Conservation (phyloP, 306 rosid species). For the Calophaca sinica region DNA sequence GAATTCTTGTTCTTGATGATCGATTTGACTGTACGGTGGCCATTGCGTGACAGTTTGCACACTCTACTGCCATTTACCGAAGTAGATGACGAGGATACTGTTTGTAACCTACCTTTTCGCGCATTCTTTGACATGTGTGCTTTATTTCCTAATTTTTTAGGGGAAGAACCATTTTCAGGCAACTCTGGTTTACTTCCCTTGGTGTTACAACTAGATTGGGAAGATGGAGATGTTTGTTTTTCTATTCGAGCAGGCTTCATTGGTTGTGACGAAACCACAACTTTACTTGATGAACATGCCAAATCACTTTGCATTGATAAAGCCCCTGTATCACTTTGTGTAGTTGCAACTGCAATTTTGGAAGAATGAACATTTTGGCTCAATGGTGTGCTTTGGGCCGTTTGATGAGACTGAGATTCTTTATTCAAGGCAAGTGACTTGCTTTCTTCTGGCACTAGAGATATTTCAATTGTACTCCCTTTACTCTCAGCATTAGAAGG, state of each 20-base stretch:
- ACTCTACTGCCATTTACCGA: slow-evolving; percentile 59
- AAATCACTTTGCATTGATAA: slow-evolving; percentile 47
- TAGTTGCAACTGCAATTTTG: slow-evolving; percentile 43
- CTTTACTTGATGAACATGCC: slow-evolving; percentile 54
- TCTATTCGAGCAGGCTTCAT: slow-evolving; percentile 50
- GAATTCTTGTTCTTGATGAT: slow-evolving; percentile 68
- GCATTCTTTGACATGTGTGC: slow-evolving; percentile 55
- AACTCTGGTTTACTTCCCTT: slow-evolving; percentile 51
- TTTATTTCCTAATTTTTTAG: slow-evolving; percentile 69
- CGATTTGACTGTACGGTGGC: slow-evolving; percentile 63
- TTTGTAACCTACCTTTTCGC: slow-evolving; percentile 72
- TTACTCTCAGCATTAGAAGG: slow-evolving; percentile 57
- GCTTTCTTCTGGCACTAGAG: slow-evolving; percentile 67
- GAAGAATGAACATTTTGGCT: slow-evolving; percentile 58
- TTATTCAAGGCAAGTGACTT: slow-evolving; percentile 50
- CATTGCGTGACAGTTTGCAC: slow-evolving; percentile 67
- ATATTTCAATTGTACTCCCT: slow-evolving; percentile 64
- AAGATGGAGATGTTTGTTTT: slow-evolving; percentile 46
- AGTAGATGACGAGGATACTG: slow-evolving; percentile 65
- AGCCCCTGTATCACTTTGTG: slow-evolving; percentile 37
- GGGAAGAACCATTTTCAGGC: slow-evolving; percentile 55
- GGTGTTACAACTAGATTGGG: slow-evolving; percentile 46
- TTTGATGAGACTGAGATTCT: slow-evolving; percentile 51
- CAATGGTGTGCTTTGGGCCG: slow-evolving; percentile 51
- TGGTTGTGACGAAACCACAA: slow-evolving; percentile 52